These are phyloP conservation scores for Spathaspora girioi DNA, from an alignment of 805 yeast genomes.

Conservation along the genomic window DNA sequence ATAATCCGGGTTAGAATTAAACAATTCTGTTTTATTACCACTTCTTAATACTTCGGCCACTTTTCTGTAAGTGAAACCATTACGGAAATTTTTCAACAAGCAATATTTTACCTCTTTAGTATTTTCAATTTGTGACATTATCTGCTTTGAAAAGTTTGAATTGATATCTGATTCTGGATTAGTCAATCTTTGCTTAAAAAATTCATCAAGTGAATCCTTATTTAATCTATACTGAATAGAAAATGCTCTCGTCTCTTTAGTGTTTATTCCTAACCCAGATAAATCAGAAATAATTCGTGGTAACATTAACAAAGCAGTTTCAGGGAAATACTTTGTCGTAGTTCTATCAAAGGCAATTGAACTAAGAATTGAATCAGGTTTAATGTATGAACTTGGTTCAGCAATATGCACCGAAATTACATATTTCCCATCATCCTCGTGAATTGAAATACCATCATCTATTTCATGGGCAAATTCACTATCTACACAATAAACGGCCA, in stretches of 20 bases:
- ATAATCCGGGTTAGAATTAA: slow-evolving; percentile 16
- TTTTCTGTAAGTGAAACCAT: slow-evolving; percentile 53
- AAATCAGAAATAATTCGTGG: slow-evolving; percentile 52
- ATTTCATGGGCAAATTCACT: slow-evolving; percentile 77
- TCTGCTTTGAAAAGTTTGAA: slow-evolving; percentile 4
- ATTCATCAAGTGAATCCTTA: slow-evolving; percentile 16
- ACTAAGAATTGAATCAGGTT: slow-evolving; percentile 37
- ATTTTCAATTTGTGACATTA: slow-evolving; percentile 14
- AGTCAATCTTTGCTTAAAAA: slow-evolving; percentile 9
- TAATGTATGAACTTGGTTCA: slow-evolving; percentile 72
- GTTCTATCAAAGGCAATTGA: slow-evolving; percentile 58
- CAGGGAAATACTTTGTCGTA: slow-evolving; percentile 72
- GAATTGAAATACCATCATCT: slow-evolving; percentile 86
- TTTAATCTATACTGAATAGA: slow-evolving; percentile 29
- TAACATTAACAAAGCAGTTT: slow-evolving; percentile 62
- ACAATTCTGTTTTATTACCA: slow-evolving; percentile 11
- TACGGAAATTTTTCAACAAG: slow-evolving; percentile 27
- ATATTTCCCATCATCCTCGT: slow-evolving; percentile 23
- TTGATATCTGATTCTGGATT: slow-evolving; percentile 7
- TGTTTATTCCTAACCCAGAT: slow-evolving; percentile 50
- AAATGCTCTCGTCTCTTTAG: slow-evolving; percentile 39
- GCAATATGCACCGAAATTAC: slow-evolving; percentile 74
- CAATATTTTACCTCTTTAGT: slow-evolving; percentile 20
- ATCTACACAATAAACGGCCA: slow-evolving; percentile 80
- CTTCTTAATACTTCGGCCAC: slow-evolving; percentile 52